Conservation (phyloP, 2,329 filamentous ascomycete species). For the Cladophialophora bantiana region DNA sequence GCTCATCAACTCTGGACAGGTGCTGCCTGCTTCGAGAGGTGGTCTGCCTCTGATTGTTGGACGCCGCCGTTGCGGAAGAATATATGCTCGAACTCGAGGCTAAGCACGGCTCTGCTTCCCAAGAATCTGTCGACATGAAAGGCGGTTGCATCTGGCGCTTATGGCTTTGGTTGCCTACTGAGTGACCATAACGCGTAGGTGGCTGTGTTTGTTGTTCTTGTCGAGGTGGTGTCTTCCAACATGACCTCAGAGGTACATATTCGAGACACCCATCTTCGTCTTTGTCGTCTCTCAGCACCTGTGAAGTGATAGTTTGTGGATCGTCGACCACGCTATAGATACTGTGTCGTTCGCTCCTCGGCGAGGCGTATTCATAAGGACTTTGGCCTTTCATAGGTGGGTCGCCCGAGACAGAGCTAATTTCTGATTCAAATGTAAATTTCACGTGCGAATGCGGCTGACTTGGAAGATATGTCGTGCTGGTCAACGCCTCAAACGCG, state of each 20-base stretch:
- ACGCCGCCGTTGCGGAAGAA: constrained; percentile 3
- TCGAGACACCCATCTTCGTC: not conserved
- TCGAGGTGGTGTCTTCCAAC: constrained; percentile 14
- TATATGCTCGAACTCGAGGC: constrained; percentile 10
- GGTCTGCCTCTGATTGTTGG: not conserved
- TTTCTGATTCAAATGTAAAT: not conserved
- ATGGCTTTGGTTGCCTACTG: too few species aligned
- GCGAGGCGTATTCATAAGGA: constrained; percentile 13
- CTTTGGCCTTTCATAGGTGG: constrained; percentile 17
- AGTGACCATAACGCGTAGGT: not conserved
- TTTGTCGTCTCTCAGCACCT: not conserved
- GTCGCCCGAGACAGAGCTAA: constrained; percentile 17
- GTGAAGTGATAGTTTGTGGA: not conserved
- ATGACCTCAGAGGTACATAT: constrained; percentile 23
- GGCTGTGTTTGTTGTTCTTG: constrained; percentile 1
- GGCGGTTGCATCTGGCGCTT: too few species aligned
- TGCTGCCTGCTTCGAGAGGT: not conserved
- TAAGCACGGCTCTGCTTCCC: constrained; percentile 14
- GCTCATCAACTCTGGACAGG: not conserved
- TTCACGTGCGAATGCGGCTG: not conserved
- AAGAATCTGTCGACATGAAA: constrained; percentile 13
- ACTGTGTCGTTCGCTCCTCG: not conserved
- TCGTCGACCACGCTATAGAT: constrained; percentile 2
- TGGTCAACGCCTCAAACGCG: constrained; percentile 17
- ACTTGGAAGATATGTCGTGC: constrained; percentile 20